Evolutionary conservation across 768 basidiomycete species (phyloP).

Genomic region (Ramaria rubella): DNA sequence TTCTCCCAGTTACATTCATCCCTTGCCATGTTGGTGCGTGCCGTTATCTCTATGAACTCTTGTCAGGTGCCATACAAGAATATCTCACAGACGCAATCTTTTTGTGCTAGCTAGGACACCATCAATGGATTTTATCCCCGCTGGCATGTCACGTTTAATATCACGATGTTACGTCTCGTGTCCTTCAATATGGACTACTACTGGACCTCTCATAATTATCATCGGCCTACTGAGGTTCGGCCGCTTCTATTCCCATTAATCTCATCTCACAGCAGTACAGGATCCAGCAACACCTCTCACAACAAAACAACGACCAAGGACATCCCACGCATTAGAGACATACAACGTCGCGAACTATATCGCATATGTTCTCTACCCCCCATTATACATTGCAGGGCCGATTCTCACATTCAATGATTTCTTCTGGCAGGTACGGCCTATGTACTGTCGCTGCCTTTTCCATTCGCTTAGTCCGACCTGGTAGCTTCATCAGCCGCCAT

Average conservation of each 20-base stretch:
- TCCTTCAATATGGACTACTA: slow-evolving; percentile 92
- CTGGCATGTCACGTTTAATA: slow-evolving; percentile 94
- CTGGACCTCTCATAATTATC: slow-evolving; percentile 55
- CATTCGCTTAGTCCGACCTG: not conserved
- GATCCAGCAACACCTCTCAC: slow-evolving; percentile 24
- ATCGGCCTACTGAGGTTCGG: slow-evolving; percentile 38
- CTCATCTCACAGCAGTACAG: slow-evolving; percentile 4
- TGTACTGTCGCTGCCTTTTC: not conserved
- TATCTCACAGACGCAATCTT: not conserved
- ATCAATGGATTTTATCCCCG: slow-evolving; percentile 76
- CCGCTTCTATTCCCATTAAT: not conserved
- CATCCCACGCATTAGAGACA: slow-evolving; percentile 45
- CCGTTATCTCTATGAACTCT: not conserved
- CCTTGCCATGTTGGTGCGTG: slow-evolving; percentile 56
- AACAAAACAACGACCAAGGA: slow-evolving; percentile 55
- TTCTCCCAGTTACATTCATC: slow-evolving; percentile 51
- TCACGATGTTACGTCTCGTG: slow-evolving; percentile 88
- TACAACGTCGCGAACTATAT: slow-evolving; percentile 73
- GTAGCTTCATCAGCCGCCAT: slow-evolving; percentile 56
- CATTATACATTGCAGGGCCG: slow-evolving; percentile 92
- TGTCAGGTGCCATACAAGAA: not conserved
- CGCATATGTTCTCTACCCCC: slow-evolving; percentile 84
- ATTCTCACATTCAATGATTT: slow-evolving; percentile 97
- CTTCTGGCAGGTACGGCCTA: slow-evolving; percentile 68
- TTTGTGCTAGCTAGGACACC: slow-evolving; percentile 41